A percentile compares a stretch with the other conserved stretches of the same genome.
Conservation (phyloP, 768 basidiomycete genomes). For the Pholiota molesta region DNA sequence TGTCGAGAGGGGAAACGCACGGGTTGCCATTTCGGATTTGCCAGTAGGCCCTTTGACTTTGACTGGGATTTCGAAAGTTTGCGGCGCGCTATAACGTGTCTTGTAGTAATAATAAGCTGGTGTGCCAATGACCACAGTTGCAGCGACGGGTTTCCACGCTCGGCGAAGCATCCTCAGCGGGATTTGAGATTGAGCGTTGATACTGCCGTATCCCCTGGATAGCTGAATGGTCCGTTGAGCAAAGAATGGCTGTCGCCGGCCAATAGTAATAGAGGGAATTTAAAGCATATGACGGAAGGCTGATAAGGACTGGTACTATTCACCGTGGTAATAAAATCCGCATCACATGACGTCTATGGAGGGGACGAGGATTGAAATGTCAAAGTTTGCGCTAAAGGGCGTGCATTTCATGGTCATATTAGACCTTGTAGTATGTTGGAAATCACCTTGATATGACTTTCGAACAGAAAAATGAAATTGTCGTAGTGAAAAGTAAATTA, state of each 20-base stretch:
- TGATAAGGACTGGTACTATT: background rate
- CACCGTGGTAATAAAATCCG: background rate
- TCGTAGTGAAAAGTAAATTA: background rate
- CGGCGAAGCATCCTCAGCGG: slow-evolving; percentile 56
- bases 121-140: slow-evolving; percentile 54
- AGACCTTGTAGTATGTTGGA: too few relatives aligned
- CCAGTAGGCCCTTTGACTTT: slow-evolving; percentile 61
- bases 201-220: background rate
- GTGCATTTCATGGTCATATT: too few relatives aligned
- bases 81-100: slow-evolving; percentile 38
- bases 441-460: too few relatives aligned
- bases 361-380: too few relatives aligned
- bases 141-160: slow-evolving; percentile 70
- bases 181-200: background rate
- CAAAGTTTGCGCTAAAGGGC: too few relatives aligned
- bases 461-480: background rate
- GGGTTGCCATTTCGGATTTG: slow-evolving; percentile 54
- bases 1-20: slow-evolving; percentile 58
- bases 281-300: background rate
- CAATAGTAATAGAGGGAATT: background rate
- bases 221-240: background rate
- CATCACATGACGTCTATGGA: too few relatives aligned
- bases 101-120: slow-evolving; percentile 65
- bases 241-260: background rate
- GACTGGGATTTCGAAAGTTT: slow-evolving; percentile 64